These are phyloP conservation scores for Nepenthes gracilis DNA, from an alignment of 148 eudicot species.

Conservation along the genomic window DNA sequence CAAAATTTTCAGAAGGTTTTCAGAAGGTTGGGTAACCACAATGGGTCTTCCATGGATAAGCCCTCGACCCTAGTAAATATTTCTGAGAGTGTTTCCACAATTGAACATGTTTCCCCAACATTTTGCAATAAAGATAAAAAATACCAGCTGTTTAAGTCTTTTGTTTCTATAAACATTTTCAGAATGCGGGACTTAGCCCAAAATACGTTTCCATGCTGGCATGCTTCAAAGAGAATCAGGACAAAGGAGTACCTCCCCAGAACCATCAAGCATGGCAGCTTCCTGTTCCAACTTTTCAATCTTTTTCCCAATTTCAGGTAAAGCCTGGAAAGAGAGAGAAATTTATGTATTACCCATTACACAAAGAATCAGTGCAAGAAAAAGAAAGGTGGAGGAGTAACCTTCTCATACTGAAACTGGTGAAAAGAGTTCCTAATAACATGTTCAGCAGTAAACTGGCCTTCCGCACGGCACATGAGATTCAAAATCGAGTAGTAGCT, in stretches of 20 bases:
- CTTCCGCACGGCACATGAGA: conserved; percentile 96
- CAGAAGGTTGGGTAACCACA: no score
- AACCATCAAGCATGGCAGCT: conserved; percentile 74
- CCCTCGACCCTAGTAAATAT: no score
- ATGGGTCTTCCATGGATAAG: no score
- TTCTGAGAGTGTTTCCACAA: no score
- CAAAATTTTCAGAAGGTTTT: no score
- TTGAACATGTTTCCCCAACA: no score
- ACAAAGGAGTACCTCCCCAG: conserved; percentile 71
- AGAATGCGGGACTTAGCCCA: no score
- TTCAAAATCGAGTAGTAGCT: conserved; percentile 95
- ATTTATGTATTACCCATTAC: neutral
- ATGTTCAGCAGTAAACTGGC: conserved; percentile 97
- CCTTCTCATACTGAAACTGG: conserved; percentile 98
- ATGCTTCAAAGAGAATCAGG: neutral
- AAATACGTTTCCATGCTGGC: no score
- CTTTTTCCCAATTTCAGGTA: conserved; percentile 85
- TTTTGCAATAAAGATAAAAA: no score
- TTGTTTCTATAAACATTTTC: no score
- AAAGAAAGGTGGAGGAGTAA: conserved; percentile 12
- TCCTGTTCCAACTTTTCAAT: conserved; percentile 82
- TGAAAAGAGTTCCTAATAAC: conserved; percentile 91
- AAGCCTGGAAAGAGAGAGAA: conserved; percentile 39
- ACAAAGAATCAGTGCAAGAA: neutral
- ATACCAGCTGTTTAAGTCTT: no score